These are phyloP conservation scores for Theileria sp. DNA, from an alignment of 169 alveolate genomes.

Conservation along the genomic window DNA sequence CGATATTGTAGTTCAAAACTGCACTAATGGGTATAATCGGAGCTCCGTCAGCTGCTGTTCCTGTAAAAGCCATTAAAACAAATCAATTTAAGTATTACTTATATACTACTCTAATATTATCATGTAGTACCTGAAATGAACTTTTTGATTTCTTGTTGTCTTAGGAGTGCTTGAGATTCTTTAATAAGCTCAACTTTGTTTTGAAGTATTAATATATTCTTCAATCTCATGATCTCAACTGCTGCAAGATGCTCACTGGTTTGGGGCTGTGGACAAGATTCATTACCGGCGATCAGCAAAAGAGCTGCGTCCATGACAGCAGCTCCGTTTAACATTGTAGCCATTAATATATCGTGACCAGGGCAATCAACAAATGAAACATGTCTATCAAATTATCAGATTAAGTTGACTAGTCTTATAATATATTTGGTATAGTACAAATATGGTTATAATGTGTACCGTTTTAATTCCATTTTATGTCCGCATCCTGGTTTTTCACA, in stretches of 20 bases:
- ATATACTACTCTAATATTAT: not conserved
- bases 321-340: constrained; percentile 99
- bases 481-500: constrained; percentile 87
- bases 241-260: constrained; percentile 99
- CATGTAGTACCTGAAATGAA: constrained; percentile 76
- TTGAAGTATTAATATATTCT: constrained; percentile 95
- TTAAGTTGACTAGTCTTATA: constrained; percentile 65
- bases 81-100: constrained; percentile 47
- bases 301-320: constrained; percentile 99
- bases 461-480: constrained; percentile 81
- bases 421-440: constrained; percentile 14
- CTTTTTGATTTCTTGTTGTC: constrained; percentile 91
- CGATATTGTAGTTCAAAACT: constrained; percentile 94
- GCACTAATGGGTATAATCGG: constrained; percentile 97
- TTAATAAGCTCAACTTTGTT: constrained; percentile 97
- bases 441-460: constrained; percentile 23
- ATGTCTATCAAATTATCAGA: constrained; percentile 67
- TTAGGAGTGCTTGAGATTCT: constrained; percentile 92
- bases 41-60: constrained; percentile 95
- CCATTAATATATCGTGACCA: constrained; percentile 99
- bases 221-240: constrained; percentile 96
- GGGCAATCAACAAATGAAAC: constrained; percentile 99
- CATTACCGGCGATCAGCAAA: constrained; percentile 94
- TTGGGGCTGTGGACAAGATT: constrained; percentile 96
- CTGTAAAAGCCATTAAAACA: not conserved